A percentile compares a stretch with the other conserved stretches of the same genome.
Evolutionary conservation across 352 stramenopile genomes (phyloP).

Genomic region (Globisporangium alternatum): DNA sequence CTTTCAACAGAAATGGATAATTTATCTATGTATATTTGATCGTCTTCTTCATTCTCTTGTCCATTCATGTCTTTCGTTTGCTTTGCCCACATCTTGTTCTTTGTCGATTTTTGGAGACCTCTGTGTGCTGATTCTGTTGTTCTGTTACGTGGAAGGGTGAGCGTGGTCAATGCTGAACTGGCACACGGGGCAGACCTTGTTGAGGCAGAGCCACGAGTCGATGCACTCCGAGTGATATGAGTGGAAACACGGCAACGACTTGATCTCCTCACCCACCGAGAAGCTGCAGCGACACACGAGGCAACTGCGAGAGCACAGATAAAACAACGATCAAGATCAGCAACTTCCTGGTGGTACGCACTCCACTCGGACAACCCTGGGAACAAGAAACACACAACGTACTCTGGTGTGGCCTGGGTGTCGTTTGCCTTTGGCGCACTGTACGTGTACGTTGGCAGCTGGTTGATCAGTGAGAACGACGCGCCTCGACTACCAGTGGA

Average conservation of each 20-base stretch:
- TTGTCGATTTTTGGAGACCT: background rate
- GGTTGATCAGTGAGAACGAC: slow-evolving; percentile 60
- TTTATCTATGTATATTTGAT: slow-evolving; percentile 49
- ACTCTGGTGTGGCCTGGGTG: slow-evolving; percentile 56
- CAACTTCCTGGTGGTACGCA: background rate
- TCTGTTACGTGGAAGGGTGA: slow-evolving; percentile 9
- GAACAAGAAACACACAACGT: slow-evolving; percentile 6
- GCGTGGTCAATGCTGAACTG: slow-evolving; percentile 77
- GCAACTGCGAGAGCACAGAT: slow-evolving; percentile 50
- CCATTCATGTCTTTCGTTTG: slow-evolving; percentile 4
- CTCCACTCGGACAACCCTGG: background rate
- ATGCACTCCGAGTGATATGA: slow-evolving; percentile 93
- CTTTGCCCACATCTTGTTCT: background rate
- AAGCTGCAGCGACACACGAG: slow-evolving; percentile 93
- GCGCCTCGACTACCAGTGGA: slow-evolving; percentile 50
- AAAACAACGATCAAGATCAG: background rate
- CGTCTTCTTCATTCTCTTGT: slow-evolving; percentile 13
- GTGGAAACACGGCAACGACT: slow-evolving; percentile 92
- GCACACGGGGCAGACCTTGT: slow-evolving; percentile 90
- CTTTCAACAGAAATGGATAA: slow-evolving; percentile 35
- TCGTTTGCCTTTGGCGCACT: slow-evolving; percentile 43
- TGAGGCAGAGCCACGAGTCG: slow-evolving; percentile 90
- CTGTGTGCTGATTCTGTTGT: background rate
- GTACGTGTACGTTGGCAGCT: slow-evolving; percentile 81
- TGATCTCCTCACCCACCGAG: slow-evolving; percentile 87